Evolutionary conservation across 108 stramenopile genomes (phyloP).

Genomic region (Asterionellopsis glacialis): DNA sequence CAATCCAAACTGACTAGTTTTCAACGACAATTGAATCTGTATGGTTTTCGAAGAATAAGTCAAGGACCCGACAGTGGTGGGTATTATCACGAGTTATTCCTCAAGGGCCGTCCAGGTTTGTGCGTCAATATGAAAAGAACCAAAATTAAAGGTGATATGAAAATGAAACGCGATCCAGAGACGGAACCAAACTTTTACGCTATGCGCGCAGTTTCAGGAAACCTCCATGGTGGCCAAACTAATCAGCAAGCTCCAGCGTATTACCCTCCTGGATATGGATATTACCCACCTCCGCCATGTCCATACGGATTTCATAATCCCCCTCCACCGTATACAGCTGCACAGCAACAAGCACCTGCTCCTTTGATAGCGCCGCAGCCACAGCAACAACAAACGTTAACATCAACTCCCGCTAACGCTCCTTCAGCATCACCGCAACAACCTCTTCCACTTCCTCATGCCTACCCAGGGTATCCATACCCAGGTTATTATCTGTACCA

Average conservation of each 20-base stretch:
- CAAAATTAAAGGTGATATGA: conserved; percentile 28
- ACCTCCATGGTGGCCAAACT: background rate
- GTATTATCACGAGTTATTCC: conserved; percentile 63
- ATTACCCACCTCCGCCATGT: background rate
- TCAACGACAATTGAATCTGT: conserved; percentile 85
- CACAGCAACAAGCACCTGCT: too few relatives aligned
- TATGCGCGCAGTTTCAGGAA: conserved; percentile 1
- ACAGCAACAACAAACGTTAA: too few relatives aligned
- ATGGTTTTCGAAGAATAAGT: conserved; percentile 58
- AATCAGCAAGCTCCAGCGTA: background rate
- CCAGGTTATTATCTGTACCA: conserved; percentile 7
- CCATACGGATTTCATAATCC: conserved; percentile 4
- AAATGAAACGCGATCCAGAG: conserved; percentile 23
- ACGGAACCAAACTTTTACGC: conserved; percentile 21
- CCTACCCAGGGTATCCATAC: background rate
- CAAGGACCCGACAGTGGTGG: conserved; percentile 53
- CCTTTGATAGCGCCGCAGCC: too few relatives aligned
- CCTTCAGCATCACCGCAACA: background rate
- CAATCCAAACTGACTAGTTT: conserved; percentile 77
- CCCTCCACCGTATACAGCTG: conserved; percentile 17
- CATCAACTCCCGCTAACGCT: too few relatives aligned
- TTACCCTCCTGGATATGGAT: conserved; percentile 4
- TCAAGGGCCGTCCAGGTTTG: conserved; percentile 38
- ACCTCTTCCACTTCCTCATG: background rate
- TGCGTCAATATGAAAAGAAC: conserved; percentile 38